phyloP scores from a whole-genome alignment of 768 basidiomycete species.

The Leccinum incarnatum region DNA sequence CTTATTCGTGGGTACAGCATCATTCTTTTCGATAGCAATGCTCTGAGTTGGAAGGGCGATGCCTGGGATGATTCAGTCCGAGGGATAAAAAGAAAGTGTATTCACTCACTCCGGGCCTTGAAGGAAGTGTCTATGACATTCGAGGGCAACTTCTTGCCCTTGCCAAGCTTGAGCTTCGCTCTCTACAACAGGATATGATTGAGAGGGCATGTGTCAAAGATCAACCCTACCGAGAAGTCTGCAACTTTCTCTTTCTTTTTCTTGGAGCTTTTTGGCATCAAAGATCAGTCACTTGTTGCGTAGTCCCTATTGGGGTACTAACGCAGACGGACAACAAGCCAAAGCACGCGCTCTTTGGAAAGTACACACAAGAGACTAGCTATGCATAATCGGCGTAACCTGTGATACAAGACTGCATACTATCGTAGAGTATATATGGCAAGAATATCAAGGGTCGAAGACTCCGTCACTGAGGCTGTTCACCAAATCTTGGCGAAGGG shows the following conservation, averaged over 20 bases:
- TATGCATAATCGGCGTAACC: not conserved
- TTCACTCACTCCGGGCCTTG: constrained; percentile 80
- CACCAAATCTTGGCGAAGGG: constrained; percentile 30
- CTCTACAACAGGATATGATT: constrained; percentile 50
- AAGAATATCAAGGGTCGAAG: not conserved
- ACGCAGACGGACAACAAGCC: not conserved
- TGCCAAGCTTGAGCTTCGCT: constrained; percentile 95
- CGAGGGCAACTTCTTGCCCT: constrained; percentile 75
- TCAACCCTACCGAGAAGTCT: constrained; percentile 69
- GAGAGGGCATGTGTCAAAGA: not conserved
- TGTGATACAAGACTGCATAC: not conserved
- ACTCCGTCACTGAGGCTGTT: constrained; percentile 10
- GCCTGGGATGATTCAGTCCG: constrained; percentile 38
- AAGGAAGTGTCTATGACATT: constrained; percentile 97
- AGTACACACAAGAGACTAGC: not conserved
- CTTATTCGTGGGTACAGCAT: constrained; percentile 64
- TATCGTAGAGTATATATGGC: constrained; percentile 8
- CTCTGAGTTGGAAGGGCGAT: constrained; percentile 89
- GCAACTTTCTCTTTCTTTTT: constrained; percentile 85
- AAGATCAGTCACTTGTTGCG: not conserved
- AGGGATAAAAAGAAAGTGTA: not conserved
- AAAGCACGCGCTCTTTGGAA: not conserved
- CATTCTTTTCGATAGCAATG: constrained; percentile 57
- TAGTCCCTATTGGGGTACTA: constrained; percentile 12
- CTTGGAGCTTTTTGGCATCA: constrained; percentile 84